These are phyloP conservation scores for Tritrichomonas foetus DNA, from an alignment of 208 protist genomes.

Conservation along the genomic window DNA sequence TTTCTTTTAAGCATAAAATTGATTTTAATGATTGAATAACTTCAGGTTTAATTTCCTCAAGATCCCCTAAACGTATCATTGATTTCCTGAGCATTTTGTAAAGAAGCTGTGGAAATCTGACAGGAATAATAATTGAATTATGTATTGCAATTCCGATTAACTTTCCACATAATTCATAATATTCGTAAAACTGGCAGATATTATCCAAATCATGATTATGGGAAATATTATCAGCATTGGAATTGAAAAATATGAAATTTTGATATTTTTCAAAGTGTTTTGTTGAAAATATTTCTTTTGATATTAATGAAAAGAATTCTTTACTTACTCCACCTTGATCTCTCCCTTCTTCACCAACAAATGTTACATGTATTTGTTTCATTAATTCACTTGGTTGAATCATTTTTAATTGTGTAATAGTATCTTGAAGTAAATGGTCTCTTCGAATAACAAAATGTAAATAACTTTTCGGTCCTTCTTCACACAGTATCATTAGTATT, in stretches of 20 bases:
- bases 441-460: not conserved
- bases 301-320: constrained; percentile 88
- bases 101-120: constrained; percentile 71
- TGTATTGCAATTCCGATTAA: constrained; percentile 77
- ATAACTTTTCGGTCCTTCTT: too few relatives aligned
- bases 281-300: constrained; percentile 73
- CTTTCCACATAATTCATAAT: constrained; percentile 48
- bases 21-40: not conserved
- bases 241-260: too few relatives aligned
- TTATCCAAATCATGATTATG: too few relatives aligned
- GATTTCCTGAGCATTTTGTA: constrained; percentile 46
- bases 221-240: too few relatives aligned
- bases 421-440: constrained; percentile 41
- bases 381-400: constrained; percentile 58
- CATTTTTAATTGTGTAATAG: not conserved
- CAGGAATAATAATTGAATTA: constrained; percentile 78
- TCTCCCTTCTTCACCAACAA: constrained; percentile 77
- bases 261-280: constrained; percentile 53
- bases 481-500: too few relatives aligned
- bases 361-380: constrained; percentile 72
- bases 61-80: not conserved
- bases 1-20: not conserved
- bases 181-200: too few relatives aligned
- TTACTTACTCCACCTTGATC: constrained; percentile 83
- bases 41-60: constrained; percentile 49